Evolutionary conservation across 2,329 filamentous ascomycete genomes (phyloP).

Genomic region (Cytospora chrysosperma): DNA sequence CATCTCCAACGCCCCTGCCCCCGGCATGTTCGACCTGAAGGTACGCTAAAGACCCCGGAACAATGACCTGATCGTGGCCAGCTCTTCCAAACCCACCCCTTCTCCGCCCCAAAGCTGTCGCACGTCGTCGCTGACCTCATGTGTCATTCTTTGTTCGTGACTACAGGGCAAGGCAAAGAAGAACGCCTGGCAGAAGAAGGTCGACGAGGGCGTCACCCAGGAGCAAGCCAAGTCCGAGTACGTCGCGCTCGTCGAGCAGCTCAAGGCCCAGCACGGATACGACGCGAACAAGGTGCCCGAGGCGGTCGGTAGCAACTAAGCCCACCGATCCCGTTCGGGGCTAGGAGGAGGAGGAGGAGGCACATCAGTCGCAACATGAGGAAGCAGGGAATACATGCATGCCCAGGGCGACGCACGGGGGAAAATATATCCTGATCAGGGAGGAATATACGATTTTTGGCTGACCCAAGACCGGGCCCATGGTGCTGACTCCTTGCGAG

Average conservation of each 20-base stretch:
- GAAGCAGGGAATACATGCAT: background rate
- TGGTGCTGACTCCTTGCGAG: background rate
- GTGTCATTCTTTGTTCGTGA: background rate
- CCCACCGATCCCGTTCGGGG: background rate
- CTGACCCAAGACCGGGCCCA: background rate
- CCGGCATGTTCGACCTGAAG: slow-evolving; percentile 71
- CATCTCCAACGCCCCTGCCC: slow-evolving; percentile 53
- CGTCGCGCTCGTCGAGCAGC: slow-evolving; percentile 66
- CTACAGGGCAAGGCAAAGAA: slow-evolving; percentile 76
- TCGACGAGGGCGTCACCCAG: slow-evolving; percentile 60
- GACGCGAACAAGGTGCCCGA: slow-evolving; percentile 64
- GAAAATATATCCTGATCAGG: background rate
- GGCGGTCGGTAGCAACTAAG: slow-evolving; percentile 43
- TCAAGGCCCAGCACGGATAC: slow-evolving; percentile 70
- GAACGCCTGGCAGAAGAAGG: slow-evolving; percentile 70
- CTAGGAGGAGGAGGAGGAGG: background rate
- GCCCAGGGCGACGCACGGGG: slow-evolving; percentile 3
- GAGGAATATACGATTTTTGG: background rate
- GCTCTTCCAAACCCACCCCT: background rate
- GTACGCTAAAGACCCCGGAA: slow-evolving; percentile 42
- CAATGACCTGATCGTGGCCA: background rate
- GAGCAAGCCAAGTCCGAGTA: slow-evolving; percentile 75
- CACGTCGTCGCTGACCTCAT: slow-evolving; percentile 10
- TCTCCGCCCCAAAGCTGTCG: background rate
- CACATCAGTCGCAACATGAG: background rate